Evolutionary conservation across 78 protist species (phyloP).

Genomic region (Dictyostelium firmibasis): DNA sequence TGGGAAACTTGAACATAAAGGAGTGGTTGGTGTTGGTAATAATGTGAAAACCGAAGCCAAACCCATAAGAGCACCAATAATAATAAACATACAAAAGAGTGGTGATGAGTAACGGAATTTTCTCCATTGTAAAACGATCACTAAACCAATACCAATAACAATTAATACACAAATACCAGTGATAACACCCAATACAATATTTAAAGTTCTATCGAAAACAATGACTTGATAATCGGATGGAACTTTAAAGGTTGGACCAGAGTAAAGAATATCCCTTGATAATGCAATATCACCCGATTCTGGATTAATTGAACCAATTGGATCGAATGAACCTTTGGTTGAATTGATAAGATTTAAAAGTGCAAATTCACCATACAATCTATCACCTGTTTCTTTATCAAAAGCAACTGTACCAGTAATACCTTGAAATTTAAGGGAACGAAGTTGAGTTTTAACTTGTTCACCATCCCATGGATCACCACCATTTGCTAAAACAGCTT

Average conservation of each 20-base stretch:
- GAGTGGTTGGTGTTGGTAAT: slow-evolving; percentile 29
- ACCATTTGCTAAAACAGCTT: neutral
- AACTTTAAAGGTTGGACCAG: slow-evolving; percentile 1
- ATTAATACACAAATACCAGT: slow-evolving; percentile 51
- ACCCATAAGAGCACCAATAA: slow-evolving; percentile 64
- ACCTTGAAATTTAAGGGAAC: neutral
- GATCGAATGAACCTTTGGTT: neutral
- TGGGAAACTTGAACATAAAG: slow-evolving; percentile 32
- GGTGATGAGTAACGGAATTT: slow-evolving; percentile 74
- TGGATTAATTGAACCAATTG: neutral
- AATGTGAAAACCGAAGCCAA: neutral
- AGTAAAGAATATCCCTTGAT: neutral
- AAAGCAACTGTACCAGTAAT: slow-evolving; percentile 16
- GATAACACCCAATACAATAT: slow-evolving; percentile 34
- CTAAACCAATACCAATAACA: slow-evolving; percentile 9
- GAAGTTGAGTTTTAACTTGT: neutral
- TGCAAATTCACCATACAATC: slow-evolving; percentile 9
- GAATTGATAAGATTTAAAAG: slow-evolving; percentile 23
- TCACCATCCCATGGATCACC: neutral
- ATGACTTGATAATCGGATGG: slow-evolving; percentile 56
- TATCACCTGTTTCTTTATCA: slow-evolving; percentile 41
- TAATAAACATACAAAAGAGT: slow-evolving; percentile 58
- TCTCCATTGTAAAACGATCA: slow-evolving; percentile 56
- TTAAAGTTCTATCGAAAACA: neutral
- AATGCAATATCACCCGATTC: neutral